Conservation (phyloP, 1,284 basidiomycete species). For the Puccinia triticina region DNA sequence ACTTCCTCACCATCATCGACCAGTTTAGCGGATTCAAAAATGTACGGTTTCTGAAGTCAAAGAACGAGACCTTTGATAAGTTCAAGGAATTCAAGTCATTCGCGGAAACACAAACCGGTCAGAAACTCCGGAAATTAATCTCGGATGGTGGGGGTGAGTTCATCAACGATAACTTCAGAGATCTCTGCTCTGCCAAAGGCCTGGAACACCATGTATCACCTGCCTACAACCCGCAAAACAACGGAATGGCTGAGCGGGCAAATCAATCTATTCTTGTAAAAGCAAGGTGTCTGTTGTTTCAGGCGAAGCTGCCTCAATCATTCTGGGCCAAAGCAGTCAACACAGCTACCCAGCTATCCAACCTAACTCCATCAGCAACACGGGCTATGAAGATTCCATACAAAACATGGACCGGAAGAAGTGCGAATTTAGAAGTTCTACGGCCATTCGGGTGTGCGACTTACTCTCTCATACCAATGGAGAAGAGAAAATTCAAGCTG, state of each 20-base stretch:
- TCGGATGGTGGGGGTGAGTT: constrained; percentile 22
- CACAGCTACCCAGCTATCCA: constrained; percentile 6
- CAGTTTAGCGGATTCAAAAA: neutral
- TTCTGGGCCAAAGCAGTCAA: constrained; percentile 15
- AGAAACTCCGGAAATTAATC: neutral
- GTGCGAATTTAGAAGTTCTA: neutral
- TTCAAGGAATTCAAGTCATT: neutral
- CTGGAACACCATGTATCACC: neutral
- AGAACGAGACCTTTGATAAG: neutral
- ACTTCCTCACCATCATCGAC: constrained; percentile 5
- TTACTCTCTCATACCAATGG: neutral
- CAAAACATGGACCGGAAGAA: neutral
- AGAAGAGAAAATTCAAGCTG: neutral
- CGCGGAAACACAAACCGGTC: neutral
- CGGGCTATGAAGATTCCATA: neutral
- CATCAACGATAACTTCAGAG: neutral
- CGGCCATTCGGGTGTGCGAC: neutral
- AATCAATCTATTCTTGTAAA: constrained; percentile 7
- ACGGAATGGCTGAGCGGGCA: neutral
- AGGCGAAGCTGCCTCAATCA: neutral
- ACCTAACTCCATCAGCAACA: neutral
- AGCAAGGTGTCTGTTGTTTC: neutral
- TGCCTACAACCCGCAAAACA: constrained; percentile 5
- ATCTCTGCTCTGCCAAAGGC: neutral
- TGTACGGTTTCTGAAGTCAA: neutral